Evolutionary conservation across 23 red algal species (phyloP), one percentile per base, ranked within the genome.

Genomic region (Gracilaria domingensis): DNA sequence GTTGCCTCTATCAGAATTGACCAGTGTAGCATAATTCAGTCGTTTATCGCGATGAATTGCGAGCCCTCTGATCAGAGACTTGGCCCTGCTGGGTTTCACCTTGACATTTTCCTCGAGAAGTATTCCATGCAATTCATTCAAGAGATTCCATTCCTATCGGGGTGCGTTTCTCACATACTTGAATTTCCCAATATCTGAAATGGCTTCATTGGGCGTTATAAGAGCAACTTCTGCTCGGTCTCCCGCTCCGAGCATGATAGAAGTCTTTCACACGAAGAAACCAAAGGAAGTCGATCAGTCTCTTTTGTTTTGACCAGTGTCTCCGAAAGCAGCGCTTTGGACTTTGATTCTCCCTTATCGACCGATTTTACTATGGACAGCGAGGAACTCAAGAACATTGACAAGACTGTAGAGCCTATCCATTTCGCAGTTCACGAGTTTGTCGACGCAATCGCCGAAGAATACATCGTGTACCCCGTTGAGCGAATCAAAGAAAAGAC

Each of bases 381-480:
- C 21, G 42, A 77, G 21, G 72, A 77, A 28, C 45, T 77, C n/a
- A 77, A 50, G 72, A 30, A 25, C 8, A 37, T 77, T 77, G 72
- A 77, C 42, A 25, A 77, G 45, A 23, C 72, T 30, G 72, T 30
- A n/a, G 72, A 77, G 39, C 45, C 72, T 12, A 77, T 77, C 17
- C 72, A 77, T 30, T 5, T 50, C 11, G 8, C 38, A 0, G 72
- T 77, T 26, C 40, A 0, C 38, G 40, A 50, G 20, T 77, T 77
- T 77, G 11, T 26, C 12, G 72, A 77, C 20, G 35, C 39, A 25
- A 30, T 77, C 45, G 38, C 72, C 14, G 72, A 77, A 77, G 72
- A 77, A 50, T 77, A 49, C 72, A 77, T 77, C 5, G 72, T 49
- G 40, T 77, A 49, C 17, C 72, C 72, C 8, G 25, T 12, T 0